phyloP scores from a whole-genome alignment of 768 basidiomycete genomes.

The Mycena sanguinolenta region DNA sequence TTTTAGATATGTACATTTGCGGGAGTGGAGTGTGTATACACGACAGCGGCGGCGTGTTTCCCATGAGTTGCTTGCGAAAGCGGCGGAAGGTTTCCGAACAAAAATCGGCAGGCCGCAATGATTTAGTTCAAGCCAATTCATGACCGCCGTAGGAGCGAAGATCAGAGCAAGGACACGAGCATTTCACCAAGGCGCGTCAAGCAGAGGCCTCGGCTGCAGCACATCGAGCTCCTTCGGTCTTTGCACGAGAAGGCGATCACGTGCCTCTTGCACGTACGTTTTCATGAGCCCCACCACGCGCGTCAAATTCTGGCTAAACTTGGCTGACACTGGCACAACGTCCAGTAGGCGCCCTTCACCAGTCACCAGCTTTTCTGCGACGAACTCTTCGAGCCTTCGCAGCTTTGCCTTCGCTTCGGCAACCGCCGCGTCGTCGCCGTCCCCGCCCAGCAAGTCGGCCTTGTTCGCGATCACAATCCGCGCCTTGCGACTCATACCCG shows the following conservation, averaged over 20 bases:
- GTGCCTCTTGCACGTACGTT: conserved; percentile 67
- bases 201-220: not conserved
- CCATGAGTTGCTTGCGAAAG: too few species aligned
- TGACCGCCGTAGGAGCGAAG: too few species aligned
- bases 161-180: not conserved
- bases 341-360: conserved; percentile 59
- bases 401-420: conserved; percentile 71
- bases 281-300: conserved; percentile 79
- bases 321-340: conserved; percentile 88
- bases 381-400: conserved; percentile 66
- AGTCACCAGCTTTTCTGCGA: conserved; percentile 58
- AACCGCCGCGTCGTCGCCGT: conserved; percentile 61
- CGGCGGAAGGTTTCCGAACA: too few species aligned
- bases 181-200: conserved; percentile 9
- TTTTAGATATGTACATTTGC: not conserved
- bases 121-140: too few species aligned
- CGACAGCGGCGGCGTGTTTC: too few species aligned
- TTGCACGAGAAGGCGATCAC: conserved; percentile 34
- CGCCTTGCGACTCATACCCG: conserved; percentile 82
- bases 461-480: conserved; percentile 94
- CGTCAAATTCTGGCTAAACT: conserved; percentile 85
- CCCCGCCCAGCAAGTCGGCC: conserved; percentile 83
- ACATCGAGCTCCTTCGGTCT: conserved; percentile 35
- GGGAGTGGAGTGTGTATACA: too few species aligned
- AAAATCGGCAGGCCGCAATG: too few species aligned